phyloP scores from a whole-genome alignment of 345 rosid genomes.

The Melastoma malabathricum region DNA sequence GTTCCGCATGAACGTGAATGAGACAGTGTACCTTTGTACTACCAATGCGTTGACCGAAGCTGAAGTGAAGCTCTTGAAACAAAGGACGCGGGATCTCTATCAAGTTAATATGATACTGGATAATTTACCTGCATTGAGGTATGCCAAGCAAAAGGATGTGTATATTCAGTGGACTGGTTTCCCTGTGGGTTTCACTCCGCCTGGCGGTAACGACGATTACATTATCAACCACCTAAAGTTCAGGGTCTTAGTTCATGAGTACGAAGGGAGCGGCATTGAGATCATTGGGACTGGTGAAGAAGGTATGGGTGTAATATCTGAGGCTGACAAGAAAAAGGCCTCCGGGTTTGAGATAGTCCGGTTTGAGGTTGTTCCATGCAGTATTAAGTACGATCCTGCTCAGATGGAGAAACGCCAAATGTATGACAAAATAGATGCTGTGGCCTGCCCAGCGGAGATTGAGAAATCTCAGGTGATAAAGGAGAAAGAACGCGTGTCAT shows the following conservation, averaged over 20 bases:
- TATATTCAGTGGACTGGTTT: constrained; percentile 6
- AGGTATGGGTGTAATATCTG: neutral
- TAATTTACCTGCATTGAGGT: constrained; percentile 3
- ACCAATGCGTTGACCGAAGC: neutral
- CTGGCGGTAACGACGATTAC: neutral
- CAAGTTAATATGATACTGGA: constrained; percentile 11
- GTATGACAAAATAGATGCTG: neutral
- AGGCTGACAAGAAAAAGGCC: neutral
- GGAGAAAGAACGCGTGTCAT: constrained; percentile 27
- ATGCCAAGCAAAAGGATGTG: neutral
- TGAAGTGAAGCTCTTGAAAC: constrained; percentile 12
- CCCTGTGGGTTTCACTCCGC: constrained; percentile 2
- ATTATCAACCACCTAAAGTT: constrained; percentile 9
- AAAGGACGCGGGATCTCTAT: constrained; percentile 7
- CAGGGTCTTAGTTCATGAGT: constrained; percentile 9
- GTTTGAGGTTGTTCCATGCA: constrained; percentile 10
- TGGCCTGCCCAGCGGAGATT: constrained; percentile 5
- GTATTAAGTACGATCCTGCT: constrained; percentile 1
- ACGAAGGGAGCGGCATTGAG: neutral
- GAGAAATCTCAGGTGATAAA: constrained; percentile 13
- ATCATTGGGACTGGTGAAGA: constrained; percentile 2
- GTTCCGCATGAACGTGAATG: constrained; percentile 8
- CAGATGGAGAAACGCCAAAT: neutral
- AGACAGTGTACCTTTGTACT: constrained; percentile 11
- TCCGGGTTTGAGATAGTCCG: constrained; percentile 7